These are phyloP conservation scores for Crithidia thermophila DNA, from an alignment of 208 protist genomes.

Conservation along the genomic window DNA sequence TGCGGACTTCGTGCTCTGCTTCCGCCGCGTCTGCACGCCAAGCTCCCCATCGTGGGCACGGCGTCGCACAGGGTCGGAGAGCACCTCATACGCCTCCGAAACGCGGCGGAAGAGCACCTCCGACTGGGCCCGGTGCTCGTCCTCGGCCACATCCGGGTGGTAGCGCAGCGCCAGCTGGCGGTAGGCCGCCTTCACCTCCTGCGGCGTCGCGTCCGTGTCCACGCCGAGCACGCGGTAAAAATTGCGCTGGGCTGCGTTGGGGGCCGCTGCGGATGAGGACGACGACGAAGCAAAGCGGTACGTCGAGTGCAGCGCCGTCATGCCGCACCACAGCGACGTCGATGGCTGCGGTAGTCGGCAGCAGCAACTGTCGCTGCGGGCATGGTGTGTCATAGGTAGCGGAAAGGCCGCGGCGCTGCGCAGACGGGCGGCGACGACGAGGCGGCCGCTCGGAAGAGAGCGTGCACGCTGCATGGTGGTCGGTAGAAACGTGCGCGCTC, in stretches of 20 bases:
- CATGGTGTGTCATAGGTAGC: not conserved
- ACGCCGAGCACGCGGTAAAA: constrained; percentile 76
- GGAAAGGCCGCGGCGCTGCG: not conserved
- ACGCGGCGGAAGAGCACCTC: constrained; percentile 87
- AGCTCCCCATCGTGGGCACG: constrained; percentile 92
- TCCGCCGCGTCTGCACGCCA: constrained; percentile 43
- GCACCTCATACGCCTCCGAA: constrained; percentile 96
- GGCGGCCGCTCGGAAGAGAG: no score
- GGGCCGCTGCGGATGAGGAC: constrained; percentile 2
- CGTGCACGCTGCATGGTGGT: no score
- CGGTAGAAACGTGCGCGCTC: no score
- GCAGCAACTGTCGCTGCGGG: not conserved
- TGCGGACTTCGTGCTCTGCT: constrained; percentile 13
- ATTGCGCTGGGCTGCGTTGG: constrained; percentile 29
- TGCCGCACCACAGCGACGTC: no score
- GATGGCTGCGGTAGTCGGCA: no score
- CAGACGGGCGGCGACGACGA: no score
- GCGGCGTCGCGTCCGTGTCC: constrained; percentile 58
- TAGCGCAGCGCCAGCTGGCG: constrained; percentile 72
- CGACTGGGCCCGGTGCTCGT: constrained; percentile 52
- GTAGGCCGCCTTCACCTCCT: constrained; percentile 90
- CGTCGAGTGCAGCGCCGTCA: constrained; percentile 10
- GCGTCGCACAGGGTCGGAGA: constrained; percentile 93
- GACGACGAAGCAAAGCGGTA: constrained; percentile 23
- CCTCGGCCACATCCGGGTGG: constrained; percentile 85